Evolutionary conservation across 441 rosid species (phyloP), one percentile per base, ranked within the genome.

Genomic region (Euphorbia celastroides): DNA sequence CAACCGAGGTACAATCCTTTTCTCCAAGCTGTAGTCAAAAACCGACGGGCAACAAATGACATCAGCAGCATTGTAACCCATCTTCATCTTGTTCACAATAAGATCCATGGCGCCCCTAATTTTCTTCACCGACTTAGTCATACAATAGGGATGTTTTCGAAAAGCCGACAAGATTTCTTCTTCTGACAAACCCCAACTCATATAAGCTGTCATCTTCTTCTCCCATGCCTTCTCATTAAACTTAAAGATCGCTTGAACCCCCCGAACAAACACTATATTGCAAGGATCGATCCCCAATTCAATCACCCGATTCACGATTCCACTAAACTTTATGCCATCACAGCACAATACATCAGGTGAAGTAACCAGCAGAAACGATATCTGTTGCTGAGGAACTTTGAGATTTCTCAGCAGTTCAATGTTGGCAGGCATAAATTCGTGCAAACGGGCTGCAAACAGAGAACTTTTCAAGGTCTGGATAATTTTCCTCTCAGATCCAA

Each of bases 171-270:
- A 32, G 51, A 78, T 58, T 38, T 72, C 72, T 25, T 70, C 72
- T 52, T 68, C 65, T 25, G 79, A 71, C 74, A 66, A 73, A 62
- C 76, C 84, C 63, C 74, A 81, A 61, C 54, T 60, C 68, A 17
- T 30, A 60, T 23, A 75, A 31, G 57, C 23, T 10, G 60, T 48
- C 16, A 75, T 7, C 44, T 76, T 78, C 56, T 25, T 68, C 20
- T 71, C 74, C 76, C 77, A 70, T 1, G 63, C 78, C 6, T 66
- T 44, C 36, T 55, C 5, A 28, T 26, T 20, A 20, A 25, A 7
- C 27, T 20, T 2, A 52, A 27, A 52, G 9, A 52, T 22, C 27
- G 23, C 0, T 20, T n/a, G 3, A 52, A 52, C 12, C 25, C 12
- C 26, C 2, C 11, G 27, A 25, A 80, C 59, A 34, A 78, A 82